Evolutionary conservation across 192 early-diverging fungal species (phyloP), one percentile per base, ranked within the genome.

Genomic region (Coemansia sp.): DNA sequence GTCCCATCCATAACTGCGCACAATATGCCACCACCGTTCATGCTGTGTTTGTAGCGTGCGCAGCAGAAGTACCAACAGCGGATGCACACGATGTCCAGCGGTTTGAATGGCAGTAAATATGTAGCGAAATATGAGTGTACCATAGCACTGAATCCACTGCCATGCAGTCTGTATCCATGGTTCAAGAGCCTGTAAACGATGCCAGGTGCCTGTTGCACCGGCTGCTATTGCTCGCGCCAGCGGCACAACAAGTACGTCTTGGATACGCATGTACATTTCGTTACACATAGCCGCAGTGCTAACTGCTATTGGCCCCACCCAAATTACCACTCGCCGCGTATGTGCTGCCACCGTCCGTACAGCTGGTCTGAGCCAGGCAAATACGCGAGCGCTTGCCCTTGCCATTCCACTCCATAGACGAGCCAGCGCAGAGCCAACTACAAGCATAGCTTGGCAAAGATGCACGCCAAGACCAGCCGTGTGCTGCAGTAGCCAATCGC

Each of bases 401-500:
- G 40, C 40, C 40, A 34, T 31, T 15, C 22, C 49, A 6, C 19
- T 31, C 50, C 57, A 4, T 7, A 20, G 38, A 5, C 49, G 21
- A 15, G 8, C 21, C n/a, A 31, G 15, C 2, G 54, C 31, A 5
- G 25, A 10, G 15, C 26, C 26, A n/a, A 3, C 0, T 2, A 63
- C 10, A 11, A 40, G 36, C 38, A 51, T 38, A 17, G 37, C 11
- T 2, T 8, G 21, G 36, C 38, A 42, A 6, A 38, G 22, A 12
- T 34, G 50, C 22, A 63, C 62, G 17, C 37, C 21, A 9, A 11
- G 15, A 23, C 40, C 59, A 0, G 22, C 23, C 1, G 42, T 47
- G 11, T 15, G 14, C 57, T 70, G 56, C 25, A 59, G 22, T 17
- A 52, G 48, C 48, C 31, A 37, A 47, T 70, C 68, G 8, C 44